A percentile compares a stretch with the other conserved stretches of the same genome.
Evolutionary conservation across 768 basidiomycete species (phyloP).

Genomic region (Boletus rubroflammeus): DNA sequence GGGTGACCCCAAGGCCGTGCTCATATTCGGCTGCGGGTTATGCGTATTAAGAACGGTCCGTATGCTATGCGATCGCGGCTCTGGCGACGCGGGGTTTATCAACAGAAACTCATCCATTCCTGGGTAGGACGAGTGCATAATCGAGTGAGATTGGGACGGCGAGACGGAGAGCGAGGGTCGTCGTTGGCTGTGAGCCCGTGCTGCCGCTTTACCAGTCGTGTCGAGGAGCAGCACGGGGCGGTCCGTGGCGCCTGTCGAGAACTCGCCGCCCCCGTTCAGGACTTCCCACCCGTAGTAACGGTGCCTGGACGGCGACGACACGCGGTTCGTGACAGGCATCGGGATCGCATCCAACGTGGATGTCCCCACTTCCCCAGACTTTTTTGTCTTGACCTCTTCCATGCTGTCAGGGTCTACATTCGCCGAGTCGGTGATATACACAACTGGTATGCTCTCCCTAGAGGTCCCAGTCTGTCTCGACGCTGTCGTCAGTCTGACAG

Average conservation of each 20-base stretch:
- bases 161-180: slow-evolving; percentile 17
- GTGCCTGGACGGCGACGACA: slow-evolving; percentile 16
- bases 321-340: slow-evolving; percentile 17
- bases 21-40: slow-evolving; percentile 2
- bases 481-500: background rate
- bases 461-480: background rate
- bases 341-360: slow-evolving; percentile 6
- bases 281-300: slow-evolving; percentile 20
- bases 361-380: background rate
- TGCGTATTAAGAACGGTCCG: slow-evolving; percentile 3
- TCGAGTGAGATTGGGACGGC: slow-evolving; percentile 11
- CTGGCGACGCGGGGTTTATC: slow-evolving; percentile 7
- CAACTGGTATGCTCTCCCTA: slow-evolving; percentile 14
- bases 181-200: background rate
- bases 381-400: slow-evolving; percentile 2
- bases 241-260: background rate
- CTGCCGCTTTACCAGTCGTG: background rate
- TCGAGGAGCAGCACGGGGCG: slow-evolving; percentile 5
- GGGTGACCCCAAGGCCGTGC: background rate
- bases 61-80: slow-evolving; percentile 1
- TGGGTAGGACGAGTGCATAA: slow-evolving; percentile 10
- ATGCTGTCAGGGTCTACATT: background rate
- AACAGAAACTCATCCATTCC: slow-evolving; percentile 25
- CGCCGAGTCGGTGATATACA: slow-evolving; percentile 18
- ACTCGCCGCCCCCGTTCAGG: background rate